phyloP scores from a whole-genome alignment of 768 basidiomycete genomes.

The Megacollybia marginata region DNA sequence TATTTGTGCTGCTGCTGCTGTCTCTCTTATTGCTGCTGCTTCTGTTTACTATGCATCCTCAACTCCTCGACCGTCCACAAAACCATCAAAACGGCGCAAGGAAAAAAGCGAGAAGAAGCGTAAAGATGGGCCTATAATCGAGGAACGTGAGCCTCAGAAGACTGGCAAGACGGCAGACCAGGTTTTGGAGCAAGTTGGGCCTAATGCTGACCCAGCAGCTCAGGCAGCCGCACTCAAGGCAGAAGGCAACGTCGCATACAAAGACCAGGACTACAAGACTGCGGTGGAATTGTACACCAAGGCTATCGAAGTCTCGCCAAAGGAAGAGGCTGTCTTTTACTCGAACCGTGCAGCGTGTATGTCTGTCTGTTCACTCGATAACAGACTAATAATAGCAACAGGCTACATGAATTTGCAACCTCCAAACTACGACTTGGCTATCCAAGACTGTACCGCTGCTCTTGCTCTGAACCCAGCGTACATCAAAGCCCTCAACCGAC shows the following conservation, averaged over 20 bases:
- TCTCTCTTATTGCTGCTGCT: slow-evolving; percentile 62
- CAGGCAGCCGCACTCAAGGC: slow-evolving; percentile 60
- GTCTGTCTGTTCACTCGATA: slow-evolving; percentile 16
- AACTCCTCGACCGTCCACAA: slow-evolving; percentile 27
- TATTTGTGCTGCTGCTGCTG: slow-evolving; percentile 48
- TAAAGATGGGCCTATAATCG: slow-evolving; percentile 74
- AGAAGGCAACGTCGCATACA: slow-evolving; percentile 67
- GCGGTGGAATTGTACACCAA: slow-evolving; percentile 66
- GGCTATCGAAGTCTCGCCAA: slow-evolving; percentile 68
- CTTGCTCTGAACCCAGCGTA: slow-evolving; percentile 78
- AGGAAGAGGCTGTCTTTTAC: slow-evolving; percentile 88
- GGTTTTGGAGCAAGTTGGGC: slow-evolving; percentile 22
- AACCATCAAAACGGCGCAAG: slow-evolving; percentile 42
- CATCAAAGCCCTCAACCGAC: slow-evolving; percentile 85
- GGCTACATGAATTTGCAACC: slow-evolving; percentile 91
- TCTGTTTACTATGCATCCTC: slow-evolving; percentile 71
- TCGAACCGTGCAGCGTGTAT: slow-evolving; percentile 95
- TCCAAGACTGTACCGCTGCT: slow-evolving; percentile 85
- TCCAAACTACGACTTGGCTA: slow-evolving; percentile 73
- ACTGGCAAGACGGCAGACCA: slow-evolving; percentile 42
- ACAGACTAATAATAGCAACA: slow-evolving; percentile 16
- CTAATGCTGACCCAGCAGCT: slow-evolving; percentile 46
- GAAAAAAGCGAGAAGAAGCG: slow-evolving; percentile 52
- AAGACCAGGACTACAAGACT: slow-evolving; percentile 46
- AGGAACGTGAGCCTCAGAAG: slow-evolving; percentile 54